Evolutionary conservation across 2,329 filamentous ascomycete species (phyloP).

Genomic region (Penicillium sp.): DNA sequence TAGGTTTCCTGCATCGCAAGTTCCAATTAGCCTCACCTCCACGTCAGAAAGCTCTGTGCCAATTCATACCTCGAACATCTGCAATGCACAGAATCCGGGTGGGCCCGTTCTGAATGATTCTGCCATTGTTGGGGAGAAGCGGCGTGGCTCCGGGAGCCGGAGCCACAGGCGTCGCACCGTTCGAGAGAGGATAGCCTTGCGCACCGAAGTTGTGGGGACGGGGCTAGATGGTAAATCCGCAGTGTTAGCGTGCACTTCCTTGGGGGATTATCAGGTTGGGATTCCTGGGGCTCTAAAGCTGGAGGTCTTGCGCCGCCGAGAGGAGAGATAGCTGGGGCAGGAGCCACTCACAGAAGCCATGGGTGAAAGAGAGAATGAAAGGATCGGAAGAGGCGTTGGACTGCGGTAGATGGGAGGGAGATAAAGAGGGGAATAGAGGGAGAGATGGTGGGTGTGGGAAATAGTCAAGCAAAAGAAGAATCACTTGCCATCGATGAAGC

Average conservation of each 20-base stretch:
- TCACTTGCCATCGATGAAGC: conserved; percentile 23
- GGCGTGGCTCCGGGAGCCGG: conserved; percentile 48
- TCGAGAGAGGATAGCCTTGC: conserved; percentile 47
- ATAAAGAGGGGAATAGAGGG: conserved; percentile 6
- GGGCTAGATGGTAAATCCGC: conserved; percentile 31
- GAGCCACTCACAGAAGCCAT: conserved; percentile 50
- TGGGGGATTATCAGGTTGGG: conserved; percentile 10
- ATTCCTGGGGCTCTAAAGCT: conserved; percentile 17
- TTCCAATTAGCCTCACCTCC: conserved; percentile 18
- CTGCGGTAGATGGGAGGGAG: background rate
- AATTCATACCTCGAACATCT: conserved; percentile 49
- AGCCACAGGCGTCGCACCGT: conserved; percentile 43
- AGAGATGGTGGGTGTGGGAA: conserved; percentile 8
- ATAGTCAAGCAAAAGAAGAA: conserved; percentile 22
- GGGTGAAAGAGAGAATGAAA: conserved; percentile 19
- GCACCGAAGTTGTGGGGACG: conserved; percentile 46
- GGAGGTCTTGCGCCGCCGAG: conserved; percentile 16
- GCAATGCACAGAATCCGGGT: conserved; percentile 51
- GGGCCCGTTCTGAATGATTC: conserved; percentile 49
- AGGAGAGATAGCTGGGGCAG: conserved; percentile 12
- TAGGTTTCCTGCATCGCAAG: conserved; percentile 70
- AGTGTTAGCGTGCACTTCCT: conserved; percentile 23
- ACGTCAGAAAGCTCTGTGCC: background rate
- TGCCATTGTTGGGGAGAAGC: conserved; percentile 51
- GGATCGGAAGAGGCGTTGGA: background rate